Conservation (phyloP, 2,329 filamentous ascomycete species). For the Colletotrichum orchidophilum region DNA sequence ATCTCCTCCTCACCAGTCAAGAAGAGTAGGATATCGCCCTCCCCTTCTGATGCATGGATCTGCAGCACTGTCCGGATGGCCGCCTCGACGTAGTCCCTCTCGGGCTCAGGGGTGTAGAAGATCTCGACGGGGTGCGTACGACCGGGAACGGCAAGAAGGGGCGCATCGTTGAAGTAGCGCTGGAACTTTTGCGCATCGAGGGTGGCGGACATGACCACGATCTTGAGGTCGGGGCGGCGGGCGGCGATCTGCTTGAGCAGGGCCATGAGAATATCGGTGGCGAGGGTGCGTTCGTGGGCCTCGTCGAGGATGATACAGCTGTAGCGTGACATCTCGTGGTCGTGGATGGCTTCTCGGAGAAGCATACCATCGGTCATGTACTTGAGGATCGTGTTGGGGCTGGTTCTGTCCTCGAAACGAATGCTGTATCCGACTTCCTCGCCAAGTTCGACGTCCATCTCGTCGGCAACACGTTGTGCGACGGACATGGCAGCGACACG, state of each 20-base stretch:
- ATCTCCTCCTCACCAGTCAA: constrained; percentile 98
- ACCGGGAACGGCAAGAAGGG: constrained; percentile 91
- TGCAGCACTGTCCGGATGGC: constrained; percentile 94
- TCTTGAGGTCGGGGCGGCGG: constrained; percentile 89
- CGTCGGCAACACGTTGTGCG: constrained; percentile 95
- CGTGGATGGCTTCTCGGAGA: constrained; percentile 94
- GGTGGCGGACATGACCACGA: constrained; percentile 99
- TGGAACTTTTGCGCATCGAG: constrained; percentile 98
- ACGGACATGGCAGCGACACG: constrained; percentile 99
- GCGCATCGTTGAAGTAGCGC: constrained; percentile 94
- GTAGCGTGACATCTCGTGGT: constrained; percentile 90
- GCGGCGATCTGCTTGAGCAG: constrained; percentile 89
- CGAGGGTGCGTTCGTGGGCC: constrained; percentile 96
- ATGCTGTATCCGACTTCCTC: constrained; percentile 99
- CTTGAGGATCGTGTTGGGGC: constrained; percentile 89
- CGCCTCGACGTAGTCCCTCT: constrained; percentile 96
- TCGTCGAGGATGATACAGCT: constrained; percentile 99
- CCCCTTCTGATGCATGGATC: constrained; percentile 91
- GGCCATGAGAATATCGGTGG: constrained; percentile 97
- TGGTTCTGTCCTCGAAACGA: constrained; percentile 95
- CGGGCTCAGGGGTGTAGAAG: constrained; percentile 96
- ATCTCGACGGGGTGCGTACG: constrained; percentile 97
- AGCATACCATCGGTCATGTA: constrained; percentile 99
- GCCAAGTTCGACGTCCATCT: constrained; percentile 92
- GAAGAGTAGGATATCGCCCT: constrained; percentile 94